Evolutionary conservation across 768 basidiomycete genomes (phyloP), one percentile per base, ranked within the genome.

Genomic region (Phlebiopsis gigantea): DNA sequence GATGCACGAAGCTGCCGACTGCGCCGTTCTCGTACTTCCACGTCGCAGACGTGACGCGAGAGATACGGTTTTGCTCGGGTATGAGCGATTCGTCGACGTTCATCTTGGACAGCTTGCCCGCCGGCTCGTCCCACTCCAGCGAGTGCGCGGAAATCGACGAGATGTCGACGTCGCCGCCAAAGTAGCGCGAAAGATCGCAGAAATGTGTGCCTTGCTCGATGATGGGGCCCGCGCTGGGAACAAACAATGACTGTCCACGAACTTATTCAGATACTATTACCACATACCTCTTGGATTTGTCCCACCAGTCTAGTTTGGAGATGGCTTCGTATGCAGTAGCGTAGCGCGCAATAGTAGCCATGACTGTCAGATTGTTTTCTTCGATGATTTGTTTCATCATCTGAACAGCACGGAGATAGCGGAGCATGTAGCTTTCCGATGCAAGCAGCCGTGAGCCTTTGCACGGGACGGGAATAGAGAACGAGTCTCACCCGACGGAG

Each of bases 21-120:
- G 94, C 96, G 12, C 96, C 96, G 56, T 82, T 92, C 59, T 90
- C 87, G 69, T 98, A 99, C 77, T 99, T 99, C 89, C 88, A 98
- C 31, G 85, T 89, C 42, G 96, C 95, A 25, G 88, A 78, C 21
- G 96, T 98, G 55, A 93, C 88, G 66, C 96, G 89, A 30, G 96
- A 93, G 64, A 98, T 93, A 62, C 96, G 84, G 72, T 96, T 89
- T 62, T 93, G 89, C 2, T 87, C 85, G 10, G 85, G 73, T 64
- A 96, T 93, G 69, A 84, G 81, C 69, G 71, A 80, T 73, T 98
- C 96, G 69, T 98, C 92, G 56, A 98, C 76, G 21, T 75, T 69
- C 65, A 95, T 80, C 71, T 90, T 92, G 60, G 84, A 84, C 30
- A 98, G 81, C 17, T 82, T 72, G 30, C 96, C 96, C 9, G 96